phyloP scores from a whole-genome alignment of 176 grass and related monocot genomes.

The Bolboschoenus planiculmis region DNA sequence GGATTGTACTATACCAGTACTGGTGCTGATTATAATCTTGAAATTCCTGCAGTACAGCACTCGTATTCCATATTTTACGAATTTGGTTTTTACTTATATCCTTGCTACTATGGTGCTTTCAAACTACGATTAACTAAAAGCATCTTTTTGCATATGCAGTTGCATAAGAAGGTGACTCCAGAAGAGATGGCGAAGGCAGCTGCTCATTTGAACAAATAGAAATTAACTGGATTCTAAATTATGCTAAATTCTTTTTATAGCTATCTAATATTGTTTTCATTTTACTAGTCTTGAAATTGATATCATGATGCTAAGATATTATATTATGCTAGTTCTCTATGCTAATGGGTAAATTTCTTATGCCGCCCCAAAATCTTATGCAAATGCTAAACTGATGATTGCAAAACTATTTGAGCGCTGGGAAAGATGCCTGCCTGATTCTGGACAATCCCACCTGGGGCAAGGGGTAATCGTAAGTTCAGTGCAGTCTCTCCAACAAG shows the following conservation, averaged over 20 bases:
- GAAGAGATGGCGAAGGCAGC: slow-evolving; percentile 55
- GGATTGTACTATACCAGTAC: background rate
- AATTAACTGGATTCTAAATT: slow-evolving; percentile 8
- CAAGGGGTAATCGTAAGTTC: background rate
- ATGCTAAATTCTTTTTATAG: background rate
- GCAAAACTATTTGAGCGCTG: background rate
- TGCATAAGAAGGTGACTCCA: slow-evolving; percentile 68
- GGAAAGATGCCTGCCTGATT: background rate
- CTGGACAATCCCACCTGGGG: background rate
- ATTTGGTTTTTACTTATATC: background rate
- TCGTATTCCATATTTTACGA: background rate
- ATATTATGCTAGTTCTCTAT: background rate
- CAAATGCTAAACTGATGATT: background rate
- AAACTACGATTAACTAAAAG: background rate
- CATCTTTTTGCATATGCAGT: slow-evolving; percentile 46
- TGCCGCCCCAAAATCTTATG: background rate
- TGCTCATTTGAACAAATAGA: slow-evolving; percentile 33
- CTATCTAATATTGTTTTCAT: background rate
- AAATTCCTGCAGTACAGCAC: background rate
- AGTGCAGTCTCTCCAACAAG: background rate
- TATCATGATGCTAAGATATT: background rate
- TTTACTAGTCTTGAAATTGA: background rate
- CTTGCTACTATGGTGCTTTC: background rate
- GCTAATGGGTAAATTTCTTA: background rate
- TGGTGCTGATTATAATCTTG: background rate